Base-by-base conservation (phyloP, 208 protist genomes). In the Phytomonas sp. region DNA sequence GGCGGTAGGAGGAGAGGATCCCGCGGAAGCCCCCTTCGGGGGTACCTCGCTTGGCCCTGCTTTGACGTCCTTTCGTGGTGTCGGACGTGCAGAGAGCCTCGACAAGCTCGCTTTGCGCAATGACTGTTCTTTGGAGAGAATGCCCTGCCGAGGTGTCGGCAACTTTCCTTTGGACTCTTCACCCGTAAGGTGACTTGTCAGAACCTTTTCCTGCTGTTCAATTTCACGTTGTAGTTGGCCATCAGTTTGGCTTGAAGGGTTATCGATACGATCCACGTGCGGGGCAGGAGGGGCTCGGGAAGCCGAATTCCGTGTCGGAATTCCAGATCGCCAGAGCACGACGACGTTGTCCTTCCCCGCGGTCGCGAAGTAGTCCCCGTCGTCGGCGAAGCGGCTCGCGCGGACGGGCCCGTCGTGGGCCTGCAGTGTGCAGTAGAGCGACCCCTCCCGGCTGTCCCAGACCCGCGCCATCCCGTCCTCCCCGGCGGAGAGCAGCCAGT, bases 371-470 rank as follows among this genome's bases (percentile, higher is more conserved):
- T 74, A 81, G 11, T 62, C 7, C 16, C 86, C 80, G 63, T 86
- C 74, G 36, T 81, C 70, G 23, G 82, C 80, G 72, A 93, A 89
- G 63, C 72, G 60, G 49, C 76, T 76, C 0, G 79, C 77, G 69
- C 78, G 72, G 49, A 96, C 89, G 32, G 81, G 70, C 0, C 91
- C 87, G 11, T 77, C 77, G 78, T 97, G 94, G 5, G 77, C 94
- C 73, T 86, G 74, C 29, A 97, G 52, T 11, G 91, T 93, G 75
- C 88, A 94, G 76, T 93, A 93, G 23, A 96, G 67, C 52, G 83
- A 83, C 4, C 88, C 92, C 65, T 96, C 87, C 34, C 79, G 77
- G 14, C 89, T 73, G 67, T 97, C 91, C 91, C 92, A 97, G 60
- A 97, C 60, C 71, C 93, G 92, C 61, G 80, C 84, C 23, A 76